A percentile compares a stretch with the other conserved stretches of the same genome.
Conservation (phyloP, 305 asterid genomes). For the Plantago coronopus region DNA sequence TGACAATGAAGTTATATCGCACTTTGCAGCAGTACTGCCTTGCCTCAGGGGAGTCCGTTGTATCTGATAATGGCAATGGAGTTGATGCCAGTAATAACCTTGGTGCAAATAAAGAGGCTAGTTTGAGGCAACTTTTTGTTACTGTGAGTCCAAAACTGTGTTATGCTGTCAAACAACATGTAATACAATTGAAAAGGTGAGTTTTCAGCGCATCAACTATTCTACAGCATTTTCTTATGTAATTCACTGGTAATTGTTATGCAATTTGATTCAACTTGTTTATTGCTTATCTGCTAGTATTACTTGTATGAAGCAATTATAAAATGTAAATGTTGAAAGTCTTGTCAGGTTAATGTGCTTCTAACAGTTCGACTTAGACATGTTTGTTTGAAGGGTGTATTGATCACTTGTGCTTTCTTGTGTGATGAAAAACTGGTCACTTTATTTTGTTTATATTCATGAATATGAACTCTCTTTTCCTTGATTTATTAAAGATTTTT, state of each 20-base stretch:
- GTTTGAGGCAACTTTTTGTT: slow-evolving; percentile 58
- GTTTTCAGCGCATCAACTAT: not conserved
- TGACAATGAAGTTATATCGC: slow-evolving; percentile 60
- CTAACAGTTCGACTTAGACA: not conserved
- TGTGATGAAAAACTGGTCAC: too few relatives aligned
- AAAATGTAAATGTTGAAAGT: too few relatives aligned
- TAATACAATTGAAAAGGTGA: slow-evolving; percentile 55
- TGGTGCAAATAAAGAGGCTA: slow-evolving; percentile 16
- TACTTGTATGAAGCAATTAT: too few relatives aligned
- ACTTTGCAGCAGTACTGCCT: slow-evolving; percentile 48
- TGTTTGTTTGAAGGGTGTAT: not conserved
- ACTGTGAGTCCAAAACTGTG: slow-evolving; percentile 71
- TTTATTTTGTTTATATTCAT: not conserved
- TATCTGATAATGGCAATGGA: slow-evolving; percentile 10
- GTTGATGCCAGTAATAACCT: slow-evolving; percentile 7
- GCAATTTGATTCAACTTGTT: not conserved
- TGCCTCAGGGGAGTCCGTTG: slow-evolving; percentile 31
- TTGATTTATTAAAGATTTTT: not conserved
- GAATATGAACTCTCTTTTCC: not conserved
- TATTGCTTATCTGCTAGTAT: too few relatives aligned
- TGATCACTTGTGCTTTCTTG: too few relatives aligned
- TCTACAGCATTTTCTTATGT: slow-evolving; percentile 1
- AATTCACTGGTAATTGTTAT: too few relatives aligned
- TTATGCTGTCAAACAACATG: slow-evolving; percentile 62
- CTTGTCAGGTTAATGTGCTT: not conserved